Conservation (phyloP, 805 yeast species). For the Millerago galiae region DNA sequence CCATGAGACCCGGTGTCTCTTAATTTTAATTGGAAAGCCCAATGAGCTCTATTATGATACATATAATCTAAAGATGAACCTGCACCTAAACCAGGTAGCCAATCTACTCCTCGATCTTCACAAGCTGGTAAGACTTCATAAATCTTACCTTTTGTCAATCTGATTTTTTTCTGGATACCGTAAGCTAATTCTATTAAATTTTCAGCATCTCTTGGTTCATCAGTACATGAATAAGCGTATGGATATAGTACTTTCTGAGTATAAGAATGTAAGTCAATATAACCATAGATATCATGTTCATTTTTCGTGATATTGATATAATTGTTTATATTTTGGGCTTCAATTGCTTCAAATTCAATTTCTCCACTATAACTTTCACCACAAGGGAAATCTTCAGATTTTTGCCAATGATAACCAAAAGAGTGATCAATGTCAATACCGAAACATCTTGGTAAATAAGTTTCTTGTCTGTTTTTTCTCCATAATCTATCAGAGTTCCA, state of each 20-base stretch:
- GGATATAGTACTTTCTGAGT: constrained; percentile 81
- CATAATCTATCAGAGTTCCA: constrained; percentile 80
- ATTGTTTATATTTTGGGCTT: constrained; percentile 42
- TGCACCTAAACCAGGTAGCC: constrained; percentile 67
- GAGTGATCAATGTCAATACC: constrained; percentile 89
- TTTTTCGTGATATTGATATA: constrained; percentile 36
- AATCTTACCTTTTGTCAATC: constrained; percentile 53
- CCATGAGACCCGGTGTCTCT: constrained; percentile 83
- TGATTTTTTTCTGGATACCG: constrained; percentile 70
- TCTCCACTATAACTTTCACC: constrained; percentile 82
- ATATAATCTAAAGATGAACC: constrained; percentile 78
- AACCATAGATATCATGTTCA: constrained; percentile 64
- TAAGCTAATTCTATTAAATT: constrained; percentile 75
- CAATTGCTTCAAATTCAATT: constrained; percentile 59
- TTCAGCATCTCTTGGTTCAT: constrained; percentile 72
- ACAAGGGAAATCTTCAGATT: constrained; percentile 62
- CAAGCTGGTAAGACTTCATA: constrained; percentile 77
- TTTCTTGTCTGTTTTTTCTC: constrained; percentile 83
- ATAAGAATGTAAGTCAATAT: constrained; percentile 78
- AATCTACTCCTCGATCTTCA: constrained; percentile 67
- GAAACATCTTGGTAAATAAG: constrained; percentile 56
- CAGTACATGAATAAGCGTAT: constrained; percentile 72
- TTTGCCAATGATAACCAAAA: constrained; percentile 66
- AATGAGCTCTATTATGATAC: constrained; percentile 75
- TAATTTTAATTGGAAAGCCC: constrained; percentile 80